Base-by-base conservation (phyloP, 2,329 filamentous ascomycete species). In the Uncinocarpus reesii region DNA sequence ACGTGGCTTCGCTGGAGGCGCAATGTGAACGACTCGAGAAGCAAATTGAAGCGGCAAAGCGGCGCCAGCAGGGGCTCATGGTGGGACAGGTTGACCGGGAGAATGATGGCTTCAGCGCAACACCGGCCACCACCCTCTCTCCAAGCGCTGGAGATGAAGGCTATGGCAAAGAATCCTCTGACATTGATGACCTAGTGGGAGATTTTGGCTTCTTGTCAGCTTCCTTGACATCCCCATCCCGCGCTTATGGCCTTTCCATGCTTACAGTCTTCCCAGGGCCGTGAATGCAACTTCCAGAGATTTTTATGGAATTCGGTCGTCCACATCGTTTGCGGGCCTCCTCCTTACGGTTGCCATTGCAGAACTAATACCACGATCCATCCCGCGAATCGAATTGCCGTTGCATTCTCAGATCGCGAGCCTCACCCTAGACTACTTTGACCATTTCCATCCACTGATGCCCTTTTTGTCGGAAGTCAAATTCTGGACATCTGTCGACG, bases 271-370 rank as follows among this genome's bases (percentile, higher is more conserved):
- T 8, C 37, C 36, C 58, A 92, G 87, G 48, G 87, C 90, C 4
- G 86, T 98, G 60, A 94, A 95, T 70, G 89, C 92, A 23, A 95
- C 89, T 0, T 90, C 89, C 1, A 78, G 88, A 60, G 92, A 96
- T 65, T 95, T 95, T 61, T 87, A 94, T 63, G 84, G 87, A 7
- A 87, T 89, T 50, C 81, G 84, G 11, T 84, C 80, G 52, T 87
- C 86, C 59, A 93, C 95, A 77, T 95, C 88, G 0, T 95, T 95
- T 73, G 86, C 88, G 21, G 82, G 86, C 29, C 75, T 96, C 16
- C 84, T 95, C 20, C 70, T 95, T 23, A 86, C 86, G n/a, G 84
- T 90, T 4, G 81, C 86, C 31, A 79, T 79, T 7, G 86, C 86
- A 56, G 81, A 88, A 59, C 71, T 77, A 6, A 68, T 93, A 18